Base-by-base conservation (phyloP, 2,329 filamentous ascomycete genomes). In the Fusarium sp. region DNA sequence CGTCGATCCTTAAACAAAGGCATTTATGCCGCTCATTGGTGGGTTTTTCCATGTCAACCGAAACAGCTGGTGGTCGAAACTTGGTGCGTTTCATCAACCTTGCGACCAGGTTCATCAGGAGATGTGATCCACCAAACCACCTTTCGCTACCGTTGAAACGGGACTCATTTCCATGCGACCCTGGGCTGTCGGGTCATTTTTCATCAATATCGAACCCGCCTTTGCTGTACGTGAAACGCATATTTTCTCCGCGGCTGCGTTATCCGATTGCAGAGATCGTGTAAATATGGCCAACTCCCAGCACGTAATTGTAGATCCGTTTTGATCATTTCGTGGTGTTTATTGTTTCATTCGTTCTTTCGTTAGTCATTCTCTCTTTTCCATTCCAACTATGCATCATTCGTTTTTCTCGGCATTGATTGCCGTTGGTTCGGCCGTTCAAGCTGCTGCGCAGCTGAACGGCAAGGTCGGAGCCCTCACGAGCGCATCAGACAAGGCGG, bases 391-490 rank as follows among this genome's bases (percentile, higher is more conserved):
- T 46, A 65, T 65, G 64, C 62, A 43, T 53, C 56, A 62, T 27
- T 57, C 65, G 0, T 58, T 67, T 11, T 0, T 71, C 3, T 70
- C 70, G 61, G 62, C 66, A 62, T 57, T 73, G 31, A 55, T 66
- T 47, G 69, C 69, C 60, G 44, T 55, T 15, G 23, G n/a, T 61
- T 70, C 58, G 7, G 69, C 69, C 46, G 0, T 68, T 8, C 60
- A 70, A 5, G 66, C 69, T 65, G 66, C 66, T 59, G 70, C 68
- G 58, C 70, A 73, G 63, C 51, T 73, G 2, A 72, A 36, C 16
- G 70, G 69, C 10, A 60, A 56, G 28, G 70, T 73, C n/a, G 70
- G 70, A 6, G 68, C 68, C 4, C 47, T 60, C 4, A 73, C 66
- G 1, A 61, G 36, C 8, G 36, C 13, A 1, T 48, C 66, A 11